Evolutionary conservation across 495 filamentous ascomycete genomes (phyloP).

Genomic region (Melanomma pulvis-pyrius): DNA sequence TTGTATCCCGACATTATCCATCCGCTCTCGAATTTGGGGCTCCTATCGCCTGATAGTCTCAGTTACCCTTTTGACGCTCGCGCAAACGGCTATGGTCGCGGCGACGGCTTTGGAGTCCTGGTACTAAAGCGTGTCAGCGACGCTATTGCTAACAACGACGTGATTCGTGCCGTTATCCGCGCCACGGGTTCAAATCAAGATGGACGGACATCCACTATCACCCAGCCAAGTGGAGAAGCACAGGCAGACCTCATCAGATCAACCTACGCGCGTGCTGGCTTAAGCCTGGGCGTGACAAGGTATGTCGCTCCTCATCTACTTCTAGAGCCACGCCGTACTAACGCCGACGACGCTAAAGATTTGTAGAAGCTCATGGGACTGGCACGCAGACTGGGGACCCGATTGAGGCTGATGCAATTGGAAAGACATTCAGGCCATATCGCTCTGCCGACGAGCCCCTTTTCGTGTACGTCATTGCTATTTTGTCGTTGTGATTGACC

Average conservation of each 20-base stretch:
- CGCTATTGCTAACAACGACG: slow-evolving; percentile 39
- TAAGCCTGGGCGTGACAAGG: slow-evolving; percentile 34
- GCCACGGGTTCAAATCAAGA: slow-evolving; percentile 50
- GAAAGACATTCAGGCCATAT: slow-evolving; percentile 48
- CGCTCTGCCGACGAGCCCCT: not conserved
- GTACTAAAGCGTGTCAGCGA: slow-evolving; percentile 46
- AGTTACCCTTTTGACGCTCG: slow-evolving; percentile 14
- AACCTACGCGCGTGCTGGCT: slow-evolving; percentile 2
- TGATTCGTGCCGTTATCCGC: slow-evolving; percentile 52
- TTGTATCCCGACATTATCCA: slow-evolving; percentile 4
- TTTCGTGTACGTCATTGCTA: no score
- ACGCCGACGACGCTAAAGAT: no score
- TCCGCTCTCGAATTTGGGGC: slow-evolving; percentile 16
- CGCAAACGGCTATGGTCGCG: slow-evolving; percentile 26
- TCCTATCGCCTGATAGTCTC: slow-evolving; percentile 31
- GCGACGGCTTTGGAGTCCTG: slow-evolving; percentile 43
- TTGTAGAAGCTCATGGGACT: slow-evolving; percentile 40
- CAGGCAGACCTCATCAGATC: slow-evolving; percentile 10
- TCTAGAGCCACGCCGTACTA: no score
- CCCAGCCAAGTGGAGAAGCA: slow-evolving; percentile 12
- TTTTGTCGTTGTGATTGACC: no score
- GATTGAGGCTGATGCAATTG: slow-evolving; percentile 60
- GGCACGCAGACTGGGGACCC: slow-evolving; percentile 53
- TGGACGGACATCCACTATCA: slow-evolving; percentile 43
- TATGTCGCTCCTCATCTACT: no score